Evolutionary conservation across 768 basidiomycete species (phyloP).

Genomic region (Rhodotorula sphaerocarpa): DNA sequence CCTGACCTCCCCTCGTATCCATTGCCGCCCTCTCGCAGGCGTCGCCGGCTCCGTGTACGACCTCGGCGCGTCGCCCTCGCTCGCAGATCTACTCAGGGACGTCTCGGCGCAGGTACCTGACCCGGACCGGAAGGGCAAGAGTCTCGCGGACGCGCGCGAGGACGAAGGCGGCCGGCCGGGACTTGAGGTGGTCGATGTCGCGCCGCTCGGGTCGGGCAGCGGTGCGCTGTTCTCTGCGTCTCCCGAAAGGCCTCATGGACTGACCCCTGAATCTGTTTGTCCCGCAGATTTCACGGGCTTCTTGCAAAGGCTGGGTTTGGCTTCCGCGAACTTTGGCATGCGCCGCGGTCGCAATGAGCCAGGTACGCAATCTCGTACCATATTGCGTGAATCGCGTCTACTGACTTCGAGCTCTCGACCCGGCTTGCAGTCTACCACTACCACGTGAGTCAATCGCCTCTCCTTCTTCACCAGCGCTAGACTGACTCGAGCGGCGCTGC

Average conservation of each 20-base stretch:
- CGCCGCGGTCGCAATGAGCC: slow-evolving; percentile 44
- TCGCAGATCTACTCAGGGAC: slow-evolving; percentile 63
- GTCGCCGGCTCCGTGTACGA: slow-evolving; percentile 57
- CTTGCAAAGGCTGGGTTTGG: slow-evolving; percentile 66
- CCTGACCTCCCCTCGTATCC: no score
- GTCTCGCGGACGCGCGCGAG: slow-evolving; percentile 33
- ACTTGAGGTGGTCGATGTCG: slow-evolving; percentile 12
- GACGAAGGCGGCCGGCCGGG: slow-evolving; percentile 41
- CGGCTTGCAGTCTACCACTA: slow-evolving; percentile 16
- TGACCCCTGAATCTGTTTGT: background rate
- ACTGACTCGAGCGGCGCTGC: no score
- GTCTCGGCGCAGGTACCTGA: slow-evolving; percentile 42
- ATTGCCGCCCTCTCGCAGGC: slow-evolving; percentile 45
- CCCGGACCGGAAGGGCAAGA: slow-evolving; percentile 52
- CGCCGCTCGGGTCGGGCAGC: slow-evolving; percentile 14
- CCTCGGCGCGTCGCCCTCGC: slow-evolving; percentile 64
- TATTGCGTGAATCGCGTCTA: background rate
- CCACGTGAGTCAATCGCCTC: slow-evolving; percentile 24
- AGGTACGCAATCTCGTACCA: background rate
- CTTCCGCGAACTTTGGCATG: slow-evolving; percentile 43
- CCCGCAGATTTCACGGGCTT: slow-evolving; percentile 90
- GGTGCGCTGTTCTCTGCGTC: slow-evolving; percentile 4
- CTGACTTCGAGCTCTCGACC: background rate
- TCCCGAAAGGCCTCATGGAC: background rate
- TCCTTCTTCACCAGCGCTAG: slow-evolving; percentile 32